Evolutionary conservation across 441 rosid genomes (phyloP), one percentile per base, ranked within the genome.

Genomic region (Biscutella laevigata): DNA sequence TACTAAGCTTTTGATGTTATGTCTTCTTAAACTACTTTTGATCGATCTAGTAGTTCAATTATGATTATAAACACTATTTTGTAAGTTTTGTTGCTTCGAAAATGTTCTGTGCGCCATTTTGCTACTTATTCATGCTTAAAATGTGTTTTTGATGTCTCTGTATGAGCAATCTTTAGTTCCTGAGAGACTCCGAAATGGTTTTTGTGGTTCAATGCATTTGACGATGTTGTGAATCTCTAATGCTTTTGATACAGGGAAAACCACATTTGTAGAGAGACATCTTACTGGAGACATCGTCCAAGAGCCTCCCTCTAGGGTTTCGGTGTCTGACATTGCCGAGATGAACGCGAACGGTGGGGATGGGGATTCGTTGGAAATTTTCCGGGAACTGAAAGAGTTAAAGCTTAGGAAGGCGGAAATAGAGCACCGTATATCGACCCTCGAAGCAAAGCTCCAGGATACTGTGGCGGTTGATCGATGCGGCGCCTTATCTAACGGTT

Each of bases 271-370:
- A 35, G 74, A 79, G 77, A 75, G 89, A 25, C 89, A 79, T 77
- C 71, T 77, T 7, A 79, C 89, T 15, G 89, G 89, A 41, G 89
- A 82, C n/a, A n/a, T n/a, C n/a, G n/a, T n/a, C n/a, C n/a, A n/a
- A n/a, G n/a, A n/a, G n/a, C n/a, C n/a, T n/a, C n/a, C n/a, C 40
- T 38, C 38, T 63, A 64, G 69, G 69, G 62, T 64, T 64, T 22
- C 36, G 24, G 51, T 27, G 19, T 41, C 9, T 42, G 7, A 4
- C 10, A 15, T 43, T 2, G 21, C 25, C 60, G 26, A 1, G 4
- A 86, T 90, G 91, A 79, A 65, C 54, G 20, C 74, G 6, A 67
- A 26, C 60, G 71, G 68, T n/a, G n/a, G n/a, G n/a, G n/a, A n/a
- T 38, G 67, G 36, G 4, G 73, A 64, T 21, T 75, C 51, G 10